These are phyloP conservation scores for Termitomyces heimii DNA, from an alignment of 768 basidiomycete species.

Conservation along the genomic window DNA sequence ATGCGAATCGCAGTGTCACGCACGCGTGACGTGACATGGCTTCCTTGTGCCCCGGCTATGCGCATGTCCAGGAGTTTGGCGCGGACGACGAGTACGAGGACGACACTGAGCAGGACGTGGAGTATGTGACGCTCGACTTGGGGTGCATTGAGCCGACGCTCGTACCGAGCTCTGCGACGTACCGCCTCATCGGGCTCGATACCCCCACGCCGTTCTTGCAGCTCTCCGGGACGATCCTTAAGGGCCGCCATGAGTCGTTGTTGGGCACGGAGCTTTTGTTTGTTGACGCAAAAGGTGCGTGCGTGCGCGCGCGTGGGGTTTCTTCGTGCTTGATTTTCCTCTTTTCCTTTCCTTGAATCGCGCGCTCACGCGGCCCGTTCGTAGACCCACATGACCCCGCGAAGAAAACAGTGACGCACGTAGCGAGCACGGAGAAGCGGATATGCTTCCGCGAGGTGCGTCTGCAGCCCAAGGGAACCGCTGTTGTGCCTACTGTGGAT, in stretches of 20 bases:
- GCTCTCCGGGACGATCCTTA: slow-evolving; percentile 67
- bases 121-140: slow-evolving; percentile 72
- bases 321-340: too few species aligned
- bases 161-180: slow-evolving; percentile 63
- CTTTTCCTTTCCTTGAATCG: background rate
- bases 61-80: slow-evolving; percentile 61
- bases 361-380: background rate
- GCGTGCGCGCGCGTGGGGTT: too few species aligned
- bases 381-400: slow-evolving; percentile 40
- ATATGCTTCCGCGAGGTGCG: slow-evolving; percentile 72
- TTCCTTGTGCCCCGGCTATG: slow-evolving; percentile 53
- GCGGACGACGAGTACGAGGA: slow-evolving; percentile 63
- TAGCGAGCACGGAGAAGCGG: slow-evolving; percentile 61
- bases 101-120: slow-evolving; percentile 40
- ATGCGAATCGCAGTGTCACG: background rate
- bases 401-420: slow-evolving; percentile 46
- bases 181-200: slow-evolving; percentile 74
- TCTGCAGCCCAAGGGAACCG: slow-evolving; percentile 34
- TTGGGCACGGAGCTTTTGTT: slow-evolving; percentile 77
- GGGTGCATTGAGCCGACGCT: slow-evolving; percentile 69
- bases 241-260: slow-evolving; percentile 60
- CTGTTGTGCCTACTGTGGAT: background rate
- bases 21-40: background rate
- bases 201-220: slow-evolving; percentile 75
- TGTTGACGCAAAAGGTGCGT: slow-evolving; percentile 59